Evolutionary conservation across 257 asterid species (phyloP).

Genomic region (Rhazya stricta): DNA sequence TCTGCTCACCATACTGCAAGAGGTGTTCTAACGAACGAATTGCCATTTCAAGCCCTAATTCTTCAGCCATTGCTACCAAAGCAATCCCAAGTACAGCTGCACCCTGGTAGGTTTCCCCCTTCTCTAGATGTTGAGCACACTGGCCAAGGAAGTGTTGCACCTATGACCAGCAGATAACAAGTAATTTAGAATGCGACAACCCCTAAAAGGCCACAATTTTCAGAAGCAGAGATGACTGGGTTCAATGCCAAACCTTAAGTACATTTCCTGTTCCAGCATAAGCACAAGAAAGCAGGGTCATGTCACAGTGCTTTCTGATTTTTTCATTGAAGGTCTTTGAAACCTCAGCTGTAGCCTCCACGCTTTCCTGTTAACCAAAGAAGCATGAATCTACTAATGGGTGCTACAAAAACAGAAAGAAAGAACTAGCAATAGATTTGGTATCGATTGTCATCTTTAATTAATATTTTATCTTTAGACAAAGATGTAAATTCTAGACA

Average conservation of each 20-base stretch:
- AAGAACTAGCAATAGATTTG: neutral
- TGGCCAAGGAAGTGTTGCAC: conserved; percentile 93
- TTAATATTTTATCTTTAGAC: neutral
- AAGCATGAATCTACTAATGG: conserved; percentile 4
- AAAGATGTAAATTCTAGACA: neutral
- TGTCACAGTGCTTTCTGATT: conserved; percentile 77
- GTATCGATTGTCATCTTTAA: neutral
- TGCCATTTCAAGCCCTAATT: conserved; percentile 92
- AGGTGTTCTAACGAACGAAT: conserved; percentile 94
- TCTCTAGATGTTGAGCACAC: conserved; percentile 88
- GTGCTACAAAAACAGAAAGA: neutral
- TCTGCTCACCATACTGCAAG: conserved; percentile 90
- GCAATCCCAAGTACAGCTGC: conserved; percentile 98
- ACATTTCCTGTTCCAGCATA: conserved; percentile 98
- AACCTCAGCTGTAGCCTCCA: conserved; percentile 88
- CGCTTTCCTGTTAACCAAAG: conserved; percentile 54
- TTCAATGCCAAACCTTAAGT: conserved; percentile 53
- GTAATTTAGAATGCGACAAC: conserved; percentile 6
- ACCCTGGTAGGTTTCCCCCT: conserved; percentile 83
- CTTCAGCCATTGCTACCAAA: conserved; percentile 99
- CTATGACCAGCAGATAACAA: conserved; percentile 38
- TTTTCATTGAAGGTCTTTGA: conserved; percentile 78
- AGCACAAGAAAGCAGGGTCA: conserved; percentile 90
- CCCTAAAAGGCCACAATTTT: neutral
- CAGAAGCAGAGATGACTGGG: neutral